These are phyloP conservation scores for Spergularia azorica DNA, from an alignment of 179 eudicot genomes.

Conservation along the genomic window DNA sequence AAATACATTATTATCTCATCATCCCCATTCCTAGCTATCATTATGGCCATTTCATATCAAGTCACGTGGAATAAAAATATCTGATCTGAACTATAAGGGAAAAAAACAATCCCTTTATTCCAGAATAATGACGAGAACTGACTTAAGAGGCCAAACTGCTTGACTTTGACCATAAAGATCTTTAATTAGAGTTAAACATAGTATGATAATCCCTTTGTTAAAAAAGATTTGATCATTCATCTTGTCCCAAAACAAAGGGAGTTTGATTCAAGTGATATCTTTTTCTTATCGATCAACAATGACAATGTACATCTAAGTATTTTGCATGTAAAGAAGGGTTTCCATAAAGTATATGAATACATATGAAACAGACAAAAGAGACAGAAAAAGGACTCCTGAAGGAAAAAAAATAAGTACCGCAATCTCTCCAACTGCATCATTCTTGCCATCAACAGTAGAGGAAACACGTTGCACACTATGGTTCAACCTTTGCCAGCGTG, in stretches of 20 bases:
- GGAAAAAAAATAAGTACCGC: slow-evolving; percentile 45
- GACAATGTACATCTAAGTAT: neutral
- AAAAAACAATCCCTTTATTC: too few relatives aligned
- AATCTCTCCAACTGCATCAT: slow-evolving; percentile 62
- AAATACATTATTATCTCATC: too few relatives aligned
- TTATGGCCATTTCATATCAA: neutral
- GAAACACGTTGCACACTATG: slow-evolving; percentile 79
- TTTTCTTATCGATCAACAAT: neutral
- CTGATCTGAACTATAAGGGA: neutral
- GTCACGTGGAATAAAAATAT: neutral
- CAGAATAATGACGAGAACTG: too few relatives aligned
- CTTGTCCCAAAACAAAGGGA: neutral
- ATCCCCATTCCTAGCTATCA: neutral
- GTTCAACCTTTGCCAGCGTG: slow-evolving; percentile 74
- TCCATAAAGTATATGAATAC: neutral
- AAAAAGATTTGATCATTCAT: too few relatives aligned
- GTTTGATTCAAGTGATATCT: neutral
- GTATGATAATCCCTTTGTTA: too few relatives aligned
- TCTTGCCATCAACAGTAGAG: slow-evolving; percentile 82
- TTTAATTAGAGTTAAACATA: too few relatives aligned
- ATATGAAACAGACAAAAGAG: neutral
- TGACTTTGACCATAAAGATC: too few relatives aligned
- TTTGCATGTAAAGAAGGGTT: neutral
- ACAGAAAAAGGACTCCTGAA: neutral
- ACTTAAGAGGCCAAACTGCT: too few relatives aligned